Evolutionary conservation across 1,139 yeast species (phyloP).

Genomic region (Yamadazyma triangularis): DNA sequence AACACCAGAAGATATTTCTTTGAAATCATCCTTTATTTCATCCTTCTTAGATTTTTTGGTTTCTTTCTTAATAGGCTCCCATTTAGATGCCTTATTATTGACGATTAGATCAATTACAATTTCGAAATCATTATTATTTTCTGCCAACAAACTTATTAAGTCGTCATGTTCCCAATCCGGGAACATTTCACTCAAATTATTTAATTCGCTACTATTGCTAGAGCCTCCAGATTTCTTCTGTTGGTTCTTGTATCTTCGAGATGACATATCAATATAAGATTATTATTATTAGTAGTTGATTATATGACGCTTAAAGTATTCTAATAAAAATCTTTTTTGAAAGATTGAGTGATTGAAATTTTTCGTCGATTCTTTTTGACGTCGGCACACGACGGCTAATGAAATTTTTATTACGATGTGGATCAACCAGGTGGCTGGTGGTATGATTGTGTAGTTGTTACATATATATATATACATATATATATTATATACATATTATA

Average conservation of each 20-base stretch:
- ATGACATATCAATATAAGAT: slow-evolving; percentile 17
- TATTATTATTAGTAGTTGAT: background rate
- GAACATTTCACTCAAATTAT: slow-evolving; percentile 75
- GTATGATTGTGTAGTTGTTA: background rate
- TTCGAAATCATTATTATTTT: slow-evolving; percentile 69
- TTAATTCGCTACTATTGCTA: slow-evolving; percentile 30
- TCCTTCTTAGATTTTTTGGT: slow-evolving; percentile 40
- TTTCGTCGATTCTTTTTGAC: background rate
- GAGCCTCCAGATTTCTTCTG: slow-evolving; percentile 29
- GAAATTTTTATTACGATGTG: background rate
- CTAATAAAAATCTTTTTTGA: background rate
- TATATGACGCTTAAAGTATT: background rate
- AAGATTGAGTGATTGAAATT: background rate
- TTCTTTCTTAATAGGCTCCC: slow-evolving; percentile 55
- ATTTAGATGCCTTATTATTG: slow-evolving; percentile 64
- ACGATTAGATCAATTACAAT: slow-evolving; percentile 83
- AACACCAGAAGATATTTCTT: slow-evolving; percentile 7
- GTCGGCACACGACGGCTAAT: slow-evolving; percentile 1
- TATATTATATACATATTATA: too few relatives aligned
- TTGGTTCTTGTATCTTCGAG: slow-evolving; percentile 44
- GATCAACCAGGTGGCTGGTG: background rate
- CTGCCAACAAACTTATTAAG: slow-evolving; percentile 68
- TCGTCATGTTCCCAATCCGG: slow-evolving; percentile 95
- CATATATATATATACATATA: background rate
- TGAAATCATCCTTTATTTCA: slow-evolving; percentile 7